A percentile compares a stretch with the other conserved stretches of the same genome.
phyloP scores from a whole-genome alignment of 2,329 filamentous ascomycete genomes.

The Botrytis pseudocinerea region DNA sequence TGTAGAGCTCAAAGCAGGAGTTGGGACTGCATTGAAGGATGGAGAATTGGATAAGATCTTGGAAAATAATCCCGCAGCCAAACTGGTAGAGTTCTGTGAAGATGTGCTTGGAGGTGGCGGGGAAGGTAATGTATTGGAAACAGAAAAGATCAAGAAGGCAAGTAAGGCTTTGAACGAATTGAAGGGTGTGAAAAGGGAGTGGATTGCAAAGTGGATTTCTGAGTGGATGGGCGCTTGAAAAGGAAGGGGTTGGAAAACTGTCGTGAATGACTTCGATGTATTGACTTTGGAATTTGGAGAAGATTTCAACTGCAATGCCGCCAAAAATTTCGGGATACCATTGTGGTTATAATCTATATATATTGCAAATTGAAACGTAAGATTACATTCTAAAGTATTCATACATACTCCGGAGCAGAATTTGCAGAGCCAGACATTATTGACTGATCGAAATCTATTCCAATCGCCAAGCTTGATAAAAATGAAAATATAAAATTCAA shows the following conservation, averaged over 20 bases:
- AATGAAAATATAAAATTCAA: background rate
- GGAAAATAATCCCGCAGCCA: background rate
- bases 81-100: constrained; percentile 2
- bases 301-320: background rate
- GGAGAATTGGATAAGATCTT: background rate
- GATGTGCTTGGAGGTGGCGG: background rate
- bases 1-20: background rate
- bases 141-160: background rate
- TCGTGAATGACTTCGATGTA: background rate
- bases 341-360: background rate
- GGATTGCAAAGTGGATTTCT: background rate
- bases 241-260: too few relatives aligned
- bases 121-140: background rate
- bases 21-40: background rate
- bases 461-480: background rate
- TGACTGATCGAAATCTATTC: background rate
- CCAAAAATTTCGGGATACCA: background rate
- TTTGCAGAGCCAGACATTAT: background rate
- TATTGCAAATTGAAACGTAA: background rate
- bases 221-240: background rate
- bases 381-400: background rate
- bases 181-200: background rate
- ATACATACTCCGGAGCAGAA: background rate
- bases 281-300: background rate
- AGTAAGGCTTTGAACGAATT: background rate